Evolutionary conservation across 257 asterid species (phyloP).

Genomic region (Perilla frutescens): DNA sequence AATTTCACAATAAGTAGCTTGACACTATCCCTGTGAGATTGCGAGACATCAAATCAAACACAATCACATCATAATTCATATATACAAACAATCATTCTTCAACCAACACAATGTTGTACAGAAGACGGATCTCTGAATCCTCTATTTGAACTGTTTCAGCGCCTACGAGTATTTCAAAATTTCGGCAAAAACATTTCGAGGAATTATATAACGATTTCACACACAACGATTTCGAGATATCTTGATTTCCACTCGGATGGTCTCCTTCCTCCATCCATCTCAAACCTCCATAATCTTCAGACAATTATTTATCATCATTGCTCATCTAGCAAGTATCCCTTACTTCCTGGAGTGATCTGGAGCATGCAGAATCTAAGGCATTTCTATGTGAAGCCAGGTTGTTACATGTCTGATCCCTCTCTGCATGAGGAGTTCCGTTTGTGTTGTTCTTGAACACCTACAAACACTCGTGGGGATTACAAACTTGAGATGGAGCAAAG

Average conservation of each 20-base stretch:
- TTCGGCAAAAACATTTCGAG: too few relatives aligned
- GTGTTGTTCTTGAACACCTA: slow-evolving; percentile 7
- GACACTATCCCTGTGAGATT: too few relatives aligned
- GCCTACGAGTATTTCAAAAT: too few relatives aligned
- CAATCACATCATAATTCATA: too few relatives aligned
- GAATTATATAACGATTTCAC: too few relatives aligned
- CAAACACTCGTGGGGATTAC: slow-evolving; percentile 28
- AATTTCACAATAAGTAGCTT: too few relatives aligned
- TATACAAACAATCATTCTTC: too few relatives aligned
- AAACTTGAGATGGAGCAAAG: not conserved
- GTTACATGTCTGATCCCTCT: not conserved
- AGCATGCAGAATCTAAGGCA: slow-evolving; percentile 31
- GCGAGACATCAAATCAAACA: too few relatives aligned
- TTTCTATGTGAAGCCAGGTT: not conserved
- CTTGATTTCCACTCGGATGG: slow-evolving; percentile 18
- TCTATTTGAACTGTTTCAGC: too few relatives aligned
- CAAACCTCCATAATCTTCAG: slow-evolving; percentile 30
- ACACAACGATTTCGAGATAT: slow-evolving; percentile 32
- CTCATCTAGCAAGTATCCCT: too few relatives aligned
- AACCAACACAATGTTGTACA: too few relatives aligned
- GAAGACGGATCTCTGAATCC: too few relatives aligned
- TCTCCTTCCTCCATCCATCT: slow-evolving; percentile 26
- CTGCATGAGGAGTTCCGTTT: not conserved
- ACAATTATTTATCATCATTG: slow-evolving; percentile 14
- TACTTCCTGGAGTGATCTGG: slow-evolving; percentile 29